Evolutionary conservation across 805 yeast species (phyloP).

Genomic region (fission yeast (Schizosaccharomyces pombe)): ASM294v3 CU329670.1:2856001-2856500

Average conservation of each 20-base stretch:
- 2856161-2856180: too few relatives aligned
- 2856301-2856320: constrained; percentile 83
- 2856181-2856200: neutral
- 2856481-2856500: constrained; percentile 59
- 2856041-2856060: too few relatives aligned
- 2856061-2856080: too few relatives aligned
- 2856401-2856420: constrained; percentile 55
- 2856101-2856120: too few relatives aligned
- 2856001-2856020: too few relatives aligned
- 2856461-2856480: constrained; percentile 71
- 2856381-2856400: constrained; percentile 59
- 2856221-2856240: constrained; percentile 18
- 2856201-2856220: neutral
- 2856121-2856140: too few relatives aligned
- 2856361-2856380: constrained; percentile 48
- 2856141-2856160: too few relatives aligned
- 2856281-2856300: constrained; percentile 45
- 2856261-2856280: constrained; percentile 37
- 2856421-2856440: constrained; percentile 55
- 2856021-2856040: too few relatives aligned
- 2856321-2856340: constrained; percentile 79
- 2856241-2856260: constrained; percentile 67
- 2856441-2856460: constrained; percentile 48
- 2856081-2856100: too few relatives aligned
- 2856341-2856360: constrained; percentile 27